Percentiles rank a stretch among this genome's conserved stretches.
These are phyloP conservation scores for Fusarium cyanostomum DNA, from an alignment of 2,329 filamentous ascomycete species.

Conservation along the genomic window DNA sequence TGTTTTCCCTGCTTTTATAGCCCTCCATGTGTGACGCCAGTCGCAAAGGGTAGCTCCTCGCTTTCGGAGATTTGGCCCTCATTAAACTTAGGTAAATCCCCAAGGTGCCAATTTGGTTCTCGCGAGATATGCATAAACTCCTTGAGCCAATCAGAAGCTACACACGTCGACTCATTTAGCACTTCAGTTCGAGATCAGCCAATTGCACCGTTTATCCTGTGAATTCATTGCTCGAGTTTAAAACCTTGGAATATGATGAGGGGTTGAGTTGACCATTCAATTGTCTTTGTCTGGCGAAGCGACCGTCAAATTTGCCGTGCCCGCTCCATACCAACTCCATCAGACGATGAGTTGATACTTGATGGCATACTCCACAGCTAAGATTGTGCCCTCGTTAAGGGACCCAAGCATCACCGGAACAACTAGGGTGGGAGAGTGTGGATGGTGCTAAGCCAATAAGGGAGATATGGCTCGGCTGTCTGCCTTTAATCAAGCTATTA, in stretches of 20 bases:
- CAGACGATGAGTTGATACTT: not conserved
- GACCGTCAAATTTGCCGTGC: too few species aligned
- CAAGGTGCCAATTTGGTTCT: slow-evolving; percentile 31
- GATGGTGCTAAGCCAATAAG: not conserved
- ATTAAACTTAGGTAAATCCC: slow-evolving; percentile 34
- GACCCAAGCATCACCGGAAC: too few species aligned
- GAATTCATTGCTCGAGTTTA: not conserved
- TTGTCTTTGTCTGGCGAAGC: not conserved
- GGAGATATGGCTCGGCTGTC: not conserved
- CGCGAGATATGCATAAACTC: slow-evolving; percentile 24
- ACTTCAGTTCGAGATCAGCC: slow-evolving; percentile 8
- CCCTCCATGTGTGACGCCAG: not conserved
- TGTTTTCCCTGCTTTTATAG: slow-evolving; percentile 23
- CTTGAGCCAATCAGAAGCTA: slow-evolving; percentile 29
- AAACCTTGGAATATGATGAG: not conserved
- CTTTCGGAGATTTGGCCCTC: slow-evolving; percentile 40
- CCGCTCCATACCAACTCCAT: not conserved
- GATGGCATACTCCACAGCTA: not conserved
- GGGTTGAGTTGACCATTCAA: not conserved
- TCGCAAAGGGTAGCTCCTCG: slow-evolving; percentile 12
- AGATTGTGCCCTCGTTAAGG: not conserved
- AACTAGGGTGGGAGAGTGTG: not conserved
- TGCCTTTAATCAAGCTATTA: not conserved
- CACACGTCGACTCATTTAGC: slow-evolving; percentile 15
- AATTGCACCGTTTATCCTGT: slow-evolving; percentile 18